Base-by-base conservation (phyloP, 352 stramenopile species). In the Globisporangium lucens region DNA sequence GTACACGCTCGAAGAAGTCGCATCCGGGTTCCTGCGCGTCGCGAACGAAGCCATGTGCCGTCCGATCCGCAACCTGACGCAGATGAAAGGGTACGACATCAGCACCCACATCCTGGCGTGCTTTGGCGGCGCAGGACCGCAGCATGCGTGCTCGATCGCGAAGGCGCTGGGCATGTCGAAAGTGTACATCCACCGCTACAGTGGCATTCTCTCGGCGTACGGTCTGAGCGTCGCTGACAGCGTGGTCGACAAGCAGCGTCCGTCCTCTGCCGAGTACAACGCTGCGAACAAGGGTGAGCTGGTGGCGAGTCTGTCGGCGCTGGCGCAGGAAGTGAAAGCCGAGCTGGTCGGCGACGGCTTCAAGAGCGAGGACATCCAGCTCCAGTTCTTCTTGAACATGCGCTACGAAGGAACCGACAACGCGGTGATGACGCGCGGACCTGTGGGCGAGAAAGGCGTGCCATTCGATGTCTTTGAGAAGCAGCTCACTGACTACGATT, bases 11-110 rank as follows among this genome's bases (percentile, higher is more conserved):
- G 93, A 97, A 71, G 96, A 99, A 74, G 85, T 99, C 9, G 98
- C 98, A 2, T 99, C 93, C 60, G 98, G 98, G 7, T 99, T 99
- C 69, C 76, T 99, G 51, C 86, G 97, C 30, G 97, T 99, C 20
- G 98, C 98, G 24, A 99, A 99, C 76, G 98, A 99, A 76, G 96
- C 97, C 2, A 99, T 99, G 97, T 99, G 97, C 71, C 93, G 98
- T n/a, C 98, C 97, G 0, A 99, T 99, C 75, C 93, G 98, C 46
- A 99, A 99, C 74, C 77, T 99, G 51, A 99, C 98, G 29, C 89
- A 96, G 78, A 99, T 99, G 92, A 98, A 98, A 63, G 97, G 97
- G 1, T 99, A 98, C 81, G 97, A 99, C 73, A 97, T 99, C 56
- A 98, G 89, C 38, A 98, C 85, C 4, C 97, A 99, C 74, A 88